phyloP scores from a whole-genome alignment of 768 basidiomycete species.

The Mycena haematopus region DNA sequence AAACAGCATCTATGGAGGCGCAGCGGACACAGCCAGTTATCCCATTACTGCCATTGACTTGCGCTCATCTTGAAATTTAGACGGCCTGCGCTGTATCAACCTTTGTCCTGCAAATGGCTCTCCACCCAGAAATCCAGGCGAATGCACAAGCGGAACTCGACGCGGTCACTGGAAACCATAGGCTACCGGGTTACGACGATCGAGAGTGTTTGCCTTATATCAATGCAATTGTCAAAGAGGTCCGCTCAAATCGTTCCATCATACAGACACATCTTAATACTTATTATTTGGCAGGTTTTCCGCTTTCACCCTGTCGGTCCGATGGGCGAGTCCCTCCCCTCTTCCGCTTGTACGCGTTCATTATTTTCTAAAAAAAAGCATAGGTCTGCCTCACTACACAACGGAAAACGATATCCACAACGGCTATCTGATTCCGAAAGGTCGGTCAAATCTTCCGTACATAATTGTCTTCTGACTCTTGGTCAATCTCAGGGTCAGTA shows the following conservation, averaged over 20 bases:
- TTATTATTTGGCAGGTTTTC: constrained; percentile 27
- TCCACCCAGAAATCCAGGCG: constrained; percentile 40
- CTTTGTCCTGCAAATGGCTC: constrained; percentile 42
- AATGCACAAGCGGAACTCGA: constrained; percentile 41
- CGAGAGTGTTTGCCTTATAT: constrained; percentile 36
- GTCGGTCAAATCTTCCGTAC: not conserved
- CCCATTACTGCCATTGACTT: not conserved
- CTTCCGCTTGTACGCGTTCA: not conserved
- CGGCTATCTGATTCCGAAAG: constrained; percentile 32
- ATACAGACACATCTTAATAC: not conserved
- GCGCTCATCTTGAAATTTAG: too few species aligned
- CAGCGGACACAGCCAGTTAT: constrained; percentile 33
- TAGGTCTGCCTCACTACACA: constrained; percentile 25
- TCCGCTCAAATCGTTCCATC: not conserved
- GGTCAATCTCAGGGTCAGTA: constrained; percentile 1
- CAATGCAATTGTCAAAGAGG: constrained; percentile 35
- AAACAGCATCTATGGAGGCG: constrained; percentile 27
- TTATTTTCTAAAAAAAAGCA: not conserved
- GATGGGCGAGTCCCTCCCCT: not conserved
- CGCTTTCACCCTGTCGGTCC: constrained; percentile 9
- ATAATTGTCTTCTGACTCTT: not conserved
- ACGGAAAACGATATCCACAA: constrained; percentile 40
- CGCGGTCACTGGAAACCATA: constrained; percentile 30
- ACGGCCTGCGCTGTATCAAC: constrained; percentile 27
- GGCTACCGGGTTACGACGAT: constrained; percentile 27